Percentiles rank a stretch among this genome's conserved stretches.
Evolutionary conservation across 2,329 filamentous ascomycete genomes (phyloP).

Genomic region (Ophiostoma triangulosporum): DNA sequence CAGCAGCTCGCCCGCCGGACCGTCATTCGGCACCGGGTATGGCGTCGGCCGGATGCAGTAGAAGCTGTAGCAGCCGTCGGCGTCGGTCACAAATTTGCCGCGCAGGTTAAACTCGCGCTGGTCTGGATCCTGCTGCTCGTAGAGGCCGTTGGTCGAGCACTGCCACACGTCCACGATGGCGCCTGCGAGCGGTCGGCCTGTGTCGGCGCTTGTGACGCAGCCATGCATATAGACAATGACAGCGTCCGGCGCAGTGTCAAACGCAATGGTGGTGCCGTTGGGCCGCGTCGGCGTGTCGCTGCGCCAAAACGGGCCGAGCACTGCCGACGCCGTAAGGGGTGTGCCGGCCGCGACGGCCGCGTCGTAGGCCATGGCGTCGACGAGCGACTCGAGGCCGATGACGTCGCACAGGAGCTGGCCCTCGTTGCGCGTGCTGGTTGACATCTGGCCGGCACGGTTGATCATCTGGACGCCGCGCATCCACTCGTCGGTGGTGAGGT

Average conservation of each 20-base stretch:
- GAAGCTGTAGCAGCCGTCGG: slow-evolving; percentile 47
- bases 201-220: slow-evolving; percentile 21
- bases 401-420: slow-evolving; percentile 50
- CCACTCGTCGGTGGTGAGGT: slow-evolving; percentile 55
- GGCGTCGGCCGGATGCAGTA: slow-evolving; percentile 49
- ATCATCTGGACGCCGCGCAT: slow-evolving; percentile 47
- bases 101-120: slow-evolving; percentile 14
- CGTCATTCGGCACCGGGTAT: slow-evolving; percentile 26
- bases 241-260: slow-evolving; percentile 22
- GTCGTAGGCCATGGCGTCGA: slow-evolving; percentile 52
- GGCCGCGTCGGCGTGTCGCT: slow-evolving; percentile 42
- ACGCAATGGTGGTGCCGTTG: slow-evolving; percentile 43
- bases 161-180: slow-evolving; percentile 52
- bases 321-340: slow-evolving; percentile 38
- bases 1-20: slow-evolving; percentile 21
- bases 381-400: slow-evolving; percentile 45
- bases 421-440: slow-evolving; percentile 45
- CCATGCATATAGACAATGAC: slow-evolving; percentile 44
- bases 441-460: slow-evolving; percentile 48
- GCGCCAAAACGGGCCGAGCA: slow-evolving; percentile 56
- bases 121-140: slow-evolving; percentile 56
- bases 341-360: slow-evolving; percentile 26
- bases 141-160: slow-evolving; percentile 44
- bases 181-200: slow-evolving; percentile 39
- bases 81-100: slow-evolving; percentile 21